Conservation (phyloP, 441 rosid genomes). For the Manihot esculenta region DNA sequence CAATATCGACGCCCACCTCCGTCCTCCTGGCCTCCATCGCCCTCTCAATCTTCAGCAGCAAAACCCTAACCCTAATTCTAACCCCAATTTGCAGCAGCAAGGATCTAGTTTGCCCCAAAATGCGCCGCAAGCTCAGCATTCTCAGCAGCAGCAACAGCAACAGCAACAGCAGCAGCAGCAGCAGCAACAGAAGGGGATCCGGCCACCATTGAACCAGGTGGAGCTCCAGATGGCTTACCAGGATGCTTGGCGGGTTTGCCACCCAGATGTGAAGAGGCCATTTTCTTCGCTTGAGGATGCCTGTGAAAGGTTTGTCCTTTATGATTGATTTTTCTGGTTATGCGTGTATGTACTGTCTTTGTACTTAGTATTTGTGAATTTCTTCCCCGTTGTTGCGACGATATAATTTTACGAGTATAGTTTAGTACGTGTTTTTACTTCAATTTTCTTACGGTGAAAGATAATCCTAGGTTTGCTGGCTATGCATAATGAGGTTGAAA, state of each 20-base stretch:
- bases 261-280: constrained; percentile 85
- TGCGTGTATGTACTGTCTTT: background rate
- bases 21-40: constrained; percentile 54
- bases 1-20: constrained; percentile 68
- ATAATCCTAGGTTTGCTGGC: too few species aligned
- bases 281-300: constrained; percentile 88
- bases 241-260: constrained; percentile 94
- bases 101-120: constrained; percentile 35
- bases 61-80: constrained; percentile 38
- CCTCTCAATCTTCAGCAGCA: constrained; percentile 40
- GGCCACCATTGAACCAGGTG: constrained; percentile 60
- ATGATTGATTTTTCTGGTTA: too few species aligned
- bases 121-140: constrained; percentile 30
- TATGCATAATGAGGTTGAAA: too few species aligned
- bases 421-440: too few species aligned
- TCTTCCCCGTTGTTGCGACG: too few species aligned
- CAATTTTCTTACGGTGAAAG: too few species aligned
- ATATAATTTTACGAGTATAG: too few species aligned
- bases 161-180: constrained; percentile 1
- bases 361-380: too few species aligned
- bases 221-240: constrained; percentile 94
- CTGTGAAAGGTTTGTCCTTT: constrained; percentile 71
- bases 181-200: constrained; percentile 61
- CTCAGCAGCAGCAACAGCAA: constrained; percentile 21
- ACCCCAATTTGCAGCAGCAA: constrained; percentile 29